Evolutionary conservation across 2,329 filamentous ascomycete species (phyloP).

Genomic region (Clathrospora elynae): DNA sequence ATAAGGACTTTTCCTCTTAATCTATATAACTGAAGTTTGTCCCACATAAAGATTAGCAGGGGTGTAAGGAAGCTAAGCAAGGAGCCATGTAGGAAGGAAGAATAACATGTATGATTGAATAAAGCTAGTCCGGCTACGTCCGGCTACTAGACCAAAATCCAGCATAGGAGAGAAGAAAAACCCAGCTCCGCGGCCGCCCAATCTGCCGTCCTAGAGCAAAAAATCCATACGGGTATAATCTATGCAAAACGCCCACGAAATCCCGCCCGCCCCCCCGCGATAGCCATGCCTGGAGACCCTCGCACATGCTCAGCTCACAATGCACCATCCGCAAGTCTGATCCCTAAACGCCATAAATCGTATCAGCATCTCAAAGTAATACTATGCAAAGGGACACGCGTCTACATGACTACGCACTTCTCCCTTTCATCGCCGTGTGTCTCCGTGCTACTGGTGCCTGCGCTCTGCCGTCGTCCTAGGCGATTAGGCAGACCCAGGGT

Average conservation of each 20-base stretch:
- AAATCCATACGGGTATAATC: not conserved
- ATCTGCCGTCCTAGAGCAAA: not conserved
- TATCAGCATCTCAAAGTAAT: not conserved
- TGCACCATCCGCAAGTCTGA: not conserved
- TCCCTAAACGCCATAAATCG: constrained; percentile 1
- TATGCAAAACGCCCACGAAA: not conserved
- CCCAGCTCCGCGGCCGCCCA: too few species aligned
- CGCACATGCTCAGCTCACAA: not conserved
- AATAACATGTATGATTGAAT: too few species aligned
- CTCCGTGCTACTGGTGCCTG: constrained; percentile 19
- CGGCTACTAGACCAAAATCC: too few species aligned
- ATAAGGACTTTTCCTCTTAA: too few species aligned
- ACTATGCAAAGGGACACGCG: not conserved
- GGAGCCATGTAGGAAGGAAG: too few species aligned
- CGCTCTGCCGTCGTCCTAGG: constrained; percentile 34
- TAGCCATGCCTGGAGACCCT: not conserved
- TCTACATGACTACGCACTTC: constrained; percentile 45
- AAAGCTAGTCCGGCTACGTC: too few species aligned
- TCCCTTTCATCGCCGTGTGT: constrained; percentile 33
- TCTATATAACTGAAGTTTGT: too few species aligned
- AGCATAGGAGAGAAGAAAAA: too few species aligned
- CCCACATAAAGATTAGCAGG: too few species aligned
- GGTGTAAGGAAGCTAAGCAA: too few species aligned
- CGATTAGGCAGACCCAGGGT: constrained; percentile 16
- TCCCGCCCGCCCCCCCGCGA: not conserved